Base-by-base conservation (phyloP, 164 flowering plant genomes). In the Chimonanthus praecox region DNA sequence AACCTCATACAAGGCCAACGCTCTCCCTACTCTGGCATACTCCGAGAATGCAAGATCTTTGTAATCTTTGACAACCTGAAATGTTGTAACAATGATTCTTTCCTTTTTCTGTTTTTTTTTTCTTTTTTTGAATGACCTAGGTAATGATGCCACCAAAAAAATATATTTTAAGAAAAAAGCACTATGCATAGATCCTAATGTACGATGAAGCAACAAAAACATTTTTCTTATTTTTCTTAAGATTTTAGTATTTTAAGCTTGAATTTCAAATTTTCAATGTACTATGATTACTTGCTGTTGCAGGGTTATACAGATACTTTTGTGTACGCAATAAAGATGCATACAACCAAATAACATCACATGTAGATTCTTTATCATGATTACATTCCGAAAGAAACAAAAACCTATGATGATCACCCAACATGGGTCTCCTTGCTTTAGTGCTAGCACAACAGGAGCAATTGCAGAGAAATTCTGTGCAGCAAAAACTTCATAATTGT, bases 21-120 rank as follows among this genome's bases (percentile, higher is more conserved):
- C 90, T 79, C 89, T 83, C 6, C 89, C 93, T 7, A 89, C 93
- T 76, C 90, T 81, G 48, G 88, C 90, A 80, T 89, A 87, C 13
- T 89, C 90, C 6, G 90, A 83, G 58, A 87, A 82, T 62, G 89
- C 87, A 74, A 87, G 85, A 8, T 89, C 90, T 77, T 86, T 86
- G 82, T 86, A 89, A 51, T 85, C 82, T 15, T 77, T 76, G 67
- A 85, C 80, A 65, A 86, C 90, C 89, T 87, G 76, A 75, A 79
- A 64, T 67, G 48, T 78, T 46, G 4, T 45, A 43, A 60, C 8
- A 46, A 20, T 61, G 47, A 72, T 4, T 16, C 43, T 6, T 8
- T 10, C 49, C 7, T 49, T 33, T 33, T 33, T 33, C 1, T 1
- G 33, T 33, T 33, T 33, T 33, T 33, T 33, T 33, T 33, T 1